Base-by-base conservation (phyloP, 495 filamentous ascomycete species). In the Penicillium salamii region DNA sequence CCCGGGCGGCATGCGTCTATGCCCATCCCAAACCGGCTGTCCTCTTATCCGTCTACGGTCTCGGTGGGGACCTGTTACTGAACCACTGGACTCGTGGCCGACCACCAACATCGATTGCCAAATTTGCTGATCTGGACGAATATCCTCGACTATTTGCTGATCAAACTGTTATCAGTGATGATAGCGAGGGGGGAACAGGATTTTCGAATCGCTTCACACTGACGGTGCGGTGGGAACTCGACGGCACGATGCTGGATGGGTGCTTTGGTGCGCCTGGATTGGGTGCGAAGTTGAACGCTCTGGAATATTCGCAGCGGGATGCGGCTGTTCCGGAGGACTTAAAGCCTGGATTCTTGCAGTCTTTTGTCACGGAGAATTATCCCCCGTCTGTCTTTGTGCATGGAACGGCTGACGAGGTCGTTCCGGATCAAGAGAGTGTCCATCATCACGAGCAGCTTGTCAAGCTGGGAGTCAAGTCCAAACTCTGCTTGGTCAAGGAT, bases 1-100 rank as follows among this genome's bases (percentile, higher is more conserved):
- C 68, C 18, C 63, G 61, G 11, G 65, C 68, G n/a, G 68, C 68
- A 23, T 65, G 62, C 37, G 41, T 70, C 1, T 67, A 69, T 21
- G 68, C 67, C 3, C n/a, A 34, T 0, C 68, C 68, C 13, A 66
- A 55, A 15, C 68, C 68, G 0, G 59, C 59, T 5, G 67, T 56
- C 1, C 38, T 70, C 2, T 47, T 70, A 7, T 58, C 62, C 0
- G 57, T 62, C 14, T 71, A 61, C 34, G 68, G 63, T 9, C 55
- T 55, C 13, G 62, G 62, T 4, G 68, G 68, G 11, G 48, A 71
- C 26, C 49, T 66, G 21, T 50, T 71, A 0, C 38, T 65, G 7
- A 56, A 65, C 15, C 62, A 65, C 38, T 65, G 62, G 62, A 54
- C 57, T 14, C 14, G 32, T 15, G 51, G 31, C 0, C 52, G 54